These are phyloP conservation scores for Blastomyces silverae DNA, from an alignment of 2,329 filamentous ascomycete genomes.

Conservation along the genomic window DNA sequence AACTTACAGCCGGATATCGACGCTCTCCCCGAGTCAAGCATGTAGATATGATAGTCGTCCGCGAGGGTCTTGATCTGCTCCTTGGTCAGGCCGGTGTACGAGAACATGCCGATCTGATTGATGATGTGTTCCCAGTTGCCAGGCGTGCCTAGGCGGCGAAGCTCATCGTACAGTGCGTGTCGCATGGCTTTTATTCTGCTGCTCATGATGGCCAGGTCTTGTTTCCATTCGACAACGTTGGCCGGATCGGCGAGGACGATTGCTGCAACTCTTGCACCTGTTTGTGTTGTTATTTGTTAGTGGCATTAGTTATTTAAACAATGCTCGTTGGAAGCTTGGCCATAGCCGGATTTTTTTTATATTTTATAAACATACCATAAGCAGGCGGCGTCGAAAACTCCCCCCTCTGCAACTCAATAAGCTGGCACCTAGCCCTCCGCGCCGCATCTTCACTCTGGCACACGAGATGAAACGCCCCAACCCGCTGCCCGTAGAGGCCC, in stretches of 20 bases:
- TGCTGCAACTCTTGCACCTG: slow-evolving; percentile 24
- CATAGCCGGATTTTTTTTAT: too few species aligned
- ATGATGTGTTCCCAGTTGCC: slow-evolving; percentile 98
- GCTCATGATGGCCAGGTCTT: slow-evolving; percentile 82
- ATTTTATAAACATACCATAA: slow-evolving; percentile 65
- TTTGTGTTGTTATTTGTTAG: background rate
- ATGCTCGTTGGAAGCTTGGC: too few species aligned
- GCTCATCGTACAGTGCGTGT: slow-evolving; percentile 65
- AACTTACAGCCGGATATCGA: slow-evolving; percentile 26
- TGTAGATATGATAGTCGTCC: slow-evolving; percentile 27
- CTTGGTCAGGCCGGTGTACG: slow-evolving; percentile 27
- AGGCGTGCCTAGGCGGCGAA: slow-evolving; percentile 76
- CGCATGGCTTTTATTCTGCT: slow-evolving; percentile 92
- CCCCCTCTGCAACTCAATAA: slow-evolving; percentile 81
- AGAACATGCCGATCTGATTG: slow-evolving; percentile 56
- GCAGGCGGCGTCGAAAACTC: slow-evolving; percentile 90
- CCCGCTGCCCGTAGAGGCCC: slow-evolving; percentile 90
- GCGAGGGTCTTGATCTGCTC: slow-evolving; percentile 22
- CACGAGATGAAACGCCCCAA: slow-evolving; percentile 75
- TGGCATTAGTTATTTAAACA: background rate
- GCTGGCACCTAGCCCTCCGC: slow-evolving; percentile 65
- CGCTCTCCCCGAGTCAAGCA: slow-evolving; percentile 26
- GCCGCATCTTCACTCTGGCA: slow-evolving; percentile 40
- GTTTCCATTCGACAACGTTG: slow-evolving; percentile 83
- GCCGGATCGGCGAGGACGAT: slow-evolving; percentile 64